Evolutionary conservation across 768 basidiomycete genomes (phyloP).

Genomic region (Lentinula raphanica): DNA sequence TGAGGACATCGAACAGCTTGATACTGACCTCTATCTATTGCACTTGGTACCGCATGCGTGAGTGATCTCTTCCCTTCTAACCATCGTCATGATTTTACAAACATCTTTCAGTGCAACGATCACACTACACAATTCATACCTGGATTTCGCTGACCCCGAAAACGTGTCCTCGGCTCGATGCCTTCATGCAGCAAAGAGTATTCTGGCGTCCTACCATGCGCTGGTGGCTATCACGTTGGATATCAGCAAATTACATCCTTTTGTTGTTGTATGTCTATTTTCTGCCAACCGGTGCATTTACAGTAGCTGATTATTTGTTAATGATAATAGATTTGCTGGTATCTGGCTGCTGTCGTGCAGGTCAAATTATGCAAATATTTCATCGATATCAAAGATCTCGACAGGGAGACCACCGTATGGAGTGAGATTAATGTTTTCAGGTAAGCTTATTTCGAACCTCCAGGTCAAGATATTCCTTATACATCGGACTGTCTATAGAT

Average conservation of each 20-base stretch:
- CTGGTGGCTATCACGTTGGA: constrained; percentile 81
- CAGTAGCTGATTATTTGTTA: background rate
- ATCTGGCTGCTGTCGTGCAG: constrained; percentile 82
- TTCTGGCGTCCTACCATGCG: constrained; percentile 70
- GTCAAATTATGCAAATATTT: constrained; percentile 83
- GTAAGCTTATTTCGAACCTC: constrained; percentile 30
- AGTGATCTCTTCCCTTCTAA: constrained; percentile 24
- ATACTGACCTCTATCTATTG: constrained; percentile 84
- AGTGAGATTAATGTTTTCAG: constrained; percentile 82
- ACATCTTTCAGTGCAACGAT: constrained; percentile 73
- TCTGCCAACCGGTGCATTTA: background rate
- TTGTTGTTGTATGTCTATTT: constrained; percentile 61
- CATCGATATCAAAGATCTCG: constrained; percentile 74
- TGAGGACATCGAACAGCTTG: constrained; percentile 56
- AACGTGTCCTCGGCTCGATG: constrained; percentile 69
- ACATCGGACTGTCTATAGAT: constrained; percentile 34
- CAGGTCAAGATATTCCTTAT: background rate
- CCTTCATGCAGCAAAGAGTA: constrained; percentile 67
- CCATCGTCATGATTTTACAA: background rate
- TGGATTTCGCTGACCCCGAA: constrained; percentile 65
- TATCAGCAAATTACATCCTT: constrained; percentile 74
- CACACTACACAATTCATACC: constrained; percentile 79
- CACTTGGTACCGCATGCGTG: constrained; percentile 85
- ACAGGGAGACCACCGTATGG: constrained; percentile 75
- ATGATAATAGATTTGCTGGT: constrained; percentile 73